Evolutionary conservation across 164 flowering plant species (phyloP).

Genomic region (Santalum album): DNA sequence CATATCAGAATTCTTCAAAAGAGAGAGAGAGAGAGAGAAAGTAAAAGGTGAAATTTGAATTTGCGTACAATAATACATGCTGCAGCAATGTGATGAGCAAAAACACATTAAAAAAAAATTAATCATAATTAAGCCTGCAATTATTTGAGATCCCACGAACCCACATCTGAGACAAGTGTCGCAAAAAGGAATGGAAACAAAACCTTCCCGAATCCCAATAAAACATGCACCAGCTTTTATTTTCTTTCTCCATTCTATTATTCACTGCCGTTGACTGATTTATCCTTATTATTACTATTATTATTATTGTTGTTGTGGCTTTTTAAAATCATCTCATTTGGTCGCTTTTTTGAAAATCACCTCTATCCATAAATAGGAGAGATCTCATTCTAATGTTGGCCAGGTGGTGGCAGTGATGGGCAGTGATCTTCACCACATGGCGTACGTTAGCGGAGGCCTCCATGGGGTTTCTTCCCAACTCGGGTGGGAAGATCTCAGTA

Average conservation of each 20-base stretch:
- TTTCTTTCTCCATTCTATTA: conserved; percentile 7
- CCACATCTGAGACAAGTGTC: conserved; percentile 1
- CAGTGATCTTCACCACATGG: conserved; percentile 34
- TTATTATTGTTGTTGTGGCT: neutral
- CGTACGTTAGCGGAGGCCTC: conserved; percentile 11
- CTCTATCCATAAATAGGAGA: no score
- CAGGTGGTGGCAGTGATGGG: neutral
- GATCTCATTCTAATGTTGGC: no score
- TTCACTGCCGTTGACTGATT: conserved; percentile 42
- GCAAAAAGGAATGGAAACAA: conserved; percentile 8
- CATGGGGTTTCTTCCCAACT: neutral
- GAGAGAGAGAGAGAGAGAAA: no score
- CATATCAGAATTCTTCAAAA: no score
- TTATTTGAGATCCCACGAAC: conserved; percentile 36
- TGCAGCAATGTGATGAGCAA: no score
- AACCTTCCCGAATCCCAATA: conserved; percentile 46
- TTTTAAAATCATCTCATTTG: neutral
- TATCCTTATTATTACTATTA: conserved; percentile 3
- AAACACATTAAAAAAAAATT: conserved; percentile 11
- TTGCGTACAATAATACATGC: neutral
- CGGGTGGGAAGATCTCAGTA: conserved; percentile 13
- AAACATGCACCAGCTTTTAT: conserved; percentile 6
- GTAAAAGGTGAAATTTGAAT: no score
- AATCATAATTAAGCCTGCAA: conserved; percentile 19
- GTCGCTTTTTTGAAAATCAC: no score